These are phyloP conservation scores for Atalantia buxifolia DNA, from an alignment of 345 rosid species.

Conservation along the genomic window DNA sequence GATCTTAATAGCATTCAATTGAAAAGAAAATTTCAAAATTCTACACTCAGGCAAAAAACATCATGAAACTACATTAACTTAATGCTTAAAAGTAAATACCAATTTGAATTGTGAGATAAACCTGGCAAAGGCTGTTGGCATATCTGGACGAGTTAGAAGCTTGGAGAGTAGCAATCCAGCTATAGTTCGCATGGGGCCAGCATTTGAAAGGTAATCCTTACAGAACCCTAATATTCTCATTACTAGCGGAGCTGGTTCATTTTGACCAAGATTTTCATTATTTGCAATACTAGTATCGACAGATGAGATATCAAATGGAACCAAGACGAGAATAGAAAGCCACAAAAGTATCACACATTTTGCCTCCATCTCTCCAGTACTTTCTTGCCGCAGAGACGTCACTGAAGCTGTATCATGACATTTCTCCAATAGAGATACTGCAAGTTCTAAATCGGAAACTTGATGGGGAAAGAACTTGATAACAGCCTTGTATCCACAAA, in stretches of 20 bases:
- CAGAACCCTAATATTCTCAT: constrained; percentile 67
- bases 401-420: constrained; percentile 60
- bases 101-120: constrained; percentile 17
- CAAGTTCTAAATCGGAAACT: constrained; percentile 88
- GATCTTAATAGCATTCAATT: neutral
- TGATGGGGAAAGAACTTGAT: constrained; percentile 93
- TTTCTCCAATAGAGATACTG: constrained; percentile 78
- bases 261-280: constrained; percentile 31
- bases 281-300: constrained; percentile 72
- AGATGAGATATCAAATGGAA: constrained; percentile 93
- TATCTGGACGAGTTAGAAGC: constrained; percentile 93
- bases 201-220: constrained; percentile 80
- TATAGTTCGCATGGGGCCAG: constrained; percentile 94
- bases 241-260: constrained; percentile 69
- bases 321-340: constrained; percentile 88
- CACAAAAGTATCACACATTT: constrained; percentile 84
- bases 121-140: constrained; percentile 81
- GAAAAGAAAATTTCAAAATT: neutral
- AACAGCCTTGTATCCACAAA: constrained; percentile 85
- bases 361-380: constrained; percentile 98
- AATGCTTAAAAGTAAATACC: neutral
- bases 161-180: constrained; percentile 78
- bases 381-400: constrained; percentile 75
- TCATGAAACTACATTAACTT: neutral
- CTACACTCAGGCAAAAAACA: neutral